Base-by-base conservation (phyloP, 2,329 filamentous ascomycete species). In the Aspergillus alliaceus region DNA sequence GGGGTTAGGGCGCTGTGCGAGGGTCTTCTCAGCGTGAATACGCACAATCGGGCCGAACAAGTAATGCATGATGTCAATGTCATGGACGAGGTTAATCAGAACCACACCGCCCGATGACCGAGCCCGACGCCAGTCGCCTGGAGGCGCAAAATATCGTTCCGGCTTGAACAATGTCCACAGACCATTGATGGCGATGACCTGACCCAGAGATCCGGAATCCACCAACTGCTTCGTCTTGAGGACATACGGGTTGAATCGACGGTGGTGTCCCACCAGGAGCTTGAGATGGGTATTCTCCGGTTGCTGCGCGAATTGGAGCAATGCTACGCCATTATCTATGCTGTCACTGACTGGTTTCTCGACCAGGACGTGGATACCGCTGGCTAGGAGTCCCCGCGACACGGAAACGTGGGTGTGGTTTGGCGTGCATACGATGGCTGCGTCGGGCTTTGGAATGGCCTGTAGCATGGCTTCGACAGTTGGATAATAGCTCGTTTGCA, bases 1-100 rank as follows among this genome's bases (percentile, higher is more conserved):
- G 0, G 64, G 63, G 3, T 58, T 59, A 0, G 72, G 71, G 1
- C 84, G 74, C 32, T 79, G 77, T 0, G 79, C 76, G 0, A 66
- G 48, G 0, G 75, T 79, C 50, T 74, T 71, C 61, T 86, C 80
- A 0, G 81, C 83, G 32, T 81, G 78, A 0, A 86, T 79, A 0
- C 79, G 72, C 0, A 66, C 65, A 25, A 87, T 81, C 0, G 81
- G 78, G 0, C 83, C 83, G 25, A 86, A 77, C 1, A 86, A 70
- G 66, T 81, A 80, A 47, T 86, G 83, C 18, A 87, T 71, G 0
- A 85, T 70, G 58, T 86, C 84, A 37, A 86, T 72, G 50, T 87
- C 84, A 63, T 87, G 84, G n/a, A 86, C 78, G 42, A 86, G 70
- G 63, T 86, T 87, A 58, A 86, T 86, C 2, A 81, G 71, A 7